phyloP scores from a whole-genome alignment of 2,329 filamentous ascomycete genomes.

The Atkinsonella texensis region DNA sequence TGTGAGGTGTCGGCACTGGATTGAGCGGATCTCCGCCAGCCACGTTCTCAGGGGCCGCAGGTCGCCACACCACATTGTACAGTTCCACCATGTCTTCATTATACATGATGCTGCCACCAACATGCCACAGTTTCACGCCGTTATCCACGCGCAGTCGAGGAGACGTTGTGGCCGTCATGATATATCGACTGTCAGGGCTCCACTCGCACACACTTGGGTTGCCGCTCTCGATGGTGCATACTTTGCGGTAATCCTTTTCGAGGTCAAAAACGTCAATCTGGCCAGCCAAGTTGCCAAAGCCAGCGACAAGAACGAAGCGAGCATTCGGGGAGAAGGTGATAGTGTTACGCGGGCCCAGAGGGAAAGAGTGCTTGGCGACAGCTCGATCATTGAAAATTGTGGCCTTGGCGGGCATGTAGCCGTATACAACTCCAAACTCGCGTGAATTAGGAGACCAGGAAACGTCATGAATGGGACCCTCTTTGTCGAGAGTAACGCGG shows the following conservation, averaged over 20 bases:
- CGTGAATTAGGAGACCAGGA: conserved; percentile 97
- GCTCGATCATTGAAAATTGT: conserved; percentile 93
- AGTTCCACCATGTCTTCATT: conserved; percentile 90
- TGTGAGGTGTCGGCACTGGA: conserved; percentile 64
- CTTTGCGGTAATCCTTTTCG: conserved; percentile 84
- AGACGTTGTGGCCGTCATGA: conserved; percentile 95
- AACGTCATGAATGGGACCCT: conserved; percentile 95
- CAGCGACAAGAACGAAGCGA: conserved; percentile 84
- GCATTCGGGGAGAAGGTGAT: conserved; percentile 90
- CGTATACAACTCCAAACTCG: conserved; percentile 95
- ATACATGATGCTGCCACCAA: conserved; percentile 81
- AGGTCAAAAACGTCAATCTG: conserved; percentile 98
- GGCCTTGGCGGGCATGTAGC: conserved; percentile 98
- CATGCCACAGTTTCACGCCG: conserved; percentile 89
- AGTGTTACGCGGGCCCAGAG: conserved; percentile 82
- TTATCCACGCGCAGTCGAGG: conserved; percentile 94
- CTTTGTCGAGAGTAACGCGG: conserved; percentile 84
- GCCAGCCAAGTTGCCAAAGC: conserved; percentile 93
- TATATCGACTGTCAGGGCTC: conserved; percentile 91
- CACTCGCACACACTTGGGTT: conserved; percentile 95
- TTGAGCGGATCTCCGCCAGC: conserved; percentile 57
- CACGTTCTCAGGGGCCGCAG: conserved; percentile 50
- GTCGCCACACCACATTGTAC: conserved; percentile 84
- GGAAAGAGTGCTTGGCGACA: conserved; percentile 71
- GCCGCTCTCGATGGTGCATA: conserved; percentile 86